Percentiles rank a stretch among this genome's conserved stretches.
Evolutionary conservation across 768 basidiomycete genomes (phyloP).

Genomic region (Mycena albidolilacea): DNA sequence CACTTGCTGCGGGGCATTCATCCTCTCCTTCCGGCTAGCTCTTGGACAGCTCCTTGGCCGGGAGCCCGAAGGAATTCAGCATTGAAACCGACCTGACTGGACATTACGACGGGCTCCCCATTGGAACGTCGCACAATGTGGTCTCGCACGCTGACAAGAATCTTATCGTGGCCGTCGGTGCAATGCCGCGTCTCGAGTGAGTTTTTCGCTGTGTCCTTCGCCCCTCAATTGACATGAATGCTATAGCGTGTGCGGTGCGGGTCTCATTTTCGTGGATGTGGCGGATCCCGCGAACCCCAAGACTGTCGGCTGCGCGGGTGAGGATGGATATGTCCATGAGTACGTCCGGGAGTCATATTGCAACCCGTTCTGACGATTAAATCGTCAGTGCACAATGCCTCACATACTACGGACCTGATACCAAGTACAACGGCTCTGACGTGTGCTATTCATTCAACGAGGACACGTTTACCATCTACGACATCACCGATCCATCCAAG

Average conservation of each 20-base stretch:
- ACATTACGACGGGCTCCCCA: slow-evolving; percentile 43
- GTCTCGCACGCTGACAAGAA: slow-evolving; percentile 45
- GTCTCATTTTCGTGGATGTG: slow-evolving; percentile 50
- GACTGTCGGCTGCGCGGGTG: slow-evolving; percentile 42
- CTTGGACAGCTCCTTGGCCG: slow-evolving; percentile 33
- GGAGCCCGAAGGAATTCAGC: slow-evolving; percentile 42
- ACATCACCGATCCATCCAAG: slow-evolving; percentile 33
- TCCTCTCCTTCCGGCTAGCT: slow-evolving; percentile 23
- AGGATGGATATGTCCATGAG: slow-evolving; percentile 52
- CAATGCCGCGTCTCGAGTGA: slow-evolving; percentile 41
- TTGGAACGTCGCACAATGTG: slow-evolving; percentile 49
- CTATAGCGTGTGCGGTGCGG: slow-evolving; percentile 39
- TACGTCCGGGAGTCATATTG: slow-evolving; percentile 1
- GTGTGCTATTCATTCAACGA: slow-evolving; percentile 52
- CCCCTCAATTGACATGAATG: not conserved
- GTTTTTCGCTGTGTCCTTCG: not conserved
- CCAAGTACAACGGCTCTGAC: slow-evolving; percentile 45
- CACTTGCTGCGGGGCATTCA: not conserved
- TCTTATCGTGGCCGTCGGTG: slow-evolving; percentile 47
- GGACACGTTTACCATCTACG: slow-evolving; percentile 48
- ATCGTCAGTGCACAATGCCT: slow-evolving; percentile 46
- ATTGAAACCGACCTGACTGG: slow-evolving; percentile 43
- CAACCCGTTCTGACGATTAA: not conserved
- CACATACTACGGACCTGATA: slow-evolving; percentile 47
- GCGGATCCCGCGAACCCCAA: slow-evolving; percentile 43